Conservation (phyloP, 2,329 filamentous ascomycete species). For the Thielaviopsis musarum region DNA sequence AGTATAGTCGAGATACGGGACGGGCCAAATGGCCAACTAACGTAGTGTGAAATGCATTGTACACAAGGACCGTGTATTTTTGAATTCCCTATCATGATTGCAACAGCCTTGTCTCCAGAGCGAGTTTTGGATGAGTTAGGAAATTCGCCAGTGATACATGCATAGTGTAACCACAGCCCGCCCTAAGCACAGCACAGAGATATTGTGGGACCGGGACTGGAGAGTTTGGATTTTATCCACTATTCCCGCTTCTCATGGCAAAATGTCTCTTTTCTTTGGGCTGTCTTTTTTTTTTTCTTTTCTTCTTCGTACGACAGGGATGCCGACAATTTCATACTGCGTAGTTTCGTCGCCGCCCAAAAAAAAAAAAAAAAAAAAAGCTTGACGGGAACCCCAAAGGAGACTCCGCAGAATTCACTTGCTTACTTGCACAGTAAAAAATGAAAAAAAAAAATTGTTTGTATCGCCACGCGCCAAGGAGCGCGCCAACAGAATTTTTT, state of each 20-base stretch:
- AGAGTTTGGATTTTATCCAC: not conserved
- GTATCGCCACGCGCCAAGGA: no score
- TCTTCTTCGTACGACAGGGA: not conserved
- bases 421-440: no score
- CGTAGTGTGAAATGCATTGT: no score
- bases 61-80: no score
- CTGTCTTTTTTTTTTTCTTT: no score
- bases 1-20: not conserved
- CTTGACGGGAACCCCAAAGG: not conserved
- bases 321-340: not conserved
- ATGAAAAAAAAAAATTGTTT: no score
- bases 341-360: no score
- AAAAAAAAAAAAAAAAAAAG: not conserved
- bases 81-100: not conserved
- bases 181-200: not conserved
- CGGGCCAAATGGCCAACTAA: no score
- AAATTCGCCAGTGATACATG: not conserved
- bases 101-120: not conserved
- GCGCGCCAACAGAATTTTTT: no score
- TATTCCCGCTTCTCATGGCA: no score
- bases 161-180: not conserved
- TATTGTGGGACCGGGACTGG: not conserved
- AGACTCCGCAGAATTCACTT: no score
- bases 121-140: not conserved
- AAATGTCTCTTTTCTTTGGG: no score